Conservation (phyloP, 1,139 yeast species). For the Hemisphaericaspora subhashii region DNA sequence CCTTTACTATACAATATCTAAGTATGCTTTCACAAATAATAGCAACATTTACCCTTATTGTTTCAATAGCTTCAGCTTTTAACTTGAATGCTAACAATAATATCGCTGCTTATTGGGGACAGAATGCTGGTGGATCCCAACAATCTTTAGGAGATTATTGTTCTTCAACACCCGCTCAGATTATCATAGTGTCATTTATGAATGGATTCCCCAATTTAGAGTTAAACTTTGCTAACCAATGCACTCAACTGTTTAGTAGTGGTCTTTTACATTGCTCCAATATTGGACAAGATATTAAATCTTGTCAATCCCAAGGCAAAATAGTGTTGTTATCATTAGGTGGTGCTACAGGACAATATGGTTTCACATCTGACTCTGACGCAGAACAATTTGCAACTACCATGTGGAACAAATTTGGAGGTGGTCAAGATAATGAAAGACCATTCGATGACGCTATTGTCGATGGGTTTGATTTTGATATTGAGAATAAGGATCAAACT, state of each 20-base stretch:
- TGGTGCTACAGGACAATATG: conserved; percentile 76
- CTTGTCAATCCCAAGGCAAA: conserved; percentile 75
- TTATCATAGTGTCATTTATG: conserved; percentile 66
- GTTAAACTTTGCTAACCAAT: conserved; percentile 68
- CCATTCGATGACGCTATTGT: conserved; percentile 63
- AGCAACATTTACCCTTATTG: neutral
- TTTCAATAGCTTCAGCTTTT: conserved; percentile 11
- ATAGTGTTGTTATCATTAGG: conserved; percentile 70
- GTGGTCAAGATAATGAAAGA: conserved; percentile 56
- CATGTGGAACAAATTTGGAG: conserved; percentile 82
- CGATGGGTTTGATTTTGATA: conserved; percentile 44
- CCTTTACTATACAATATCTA: neutral
- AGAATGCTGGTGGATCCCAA: conserved; percentile 72
- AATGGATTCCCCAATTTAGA: conserved; percentile 49
- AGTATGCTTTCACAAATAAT: conserved; percentile 2
- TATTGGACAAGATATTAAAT: conserved; percentile 66
- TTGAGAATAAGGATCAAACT: conserved; percentile 38
- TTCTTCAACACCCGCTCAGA: conserved; percentile 61
- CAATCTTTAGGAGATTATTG: conserved; percentile 63
- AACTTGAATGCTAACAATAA: conserved; percentile 13
- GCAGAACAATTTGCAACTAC: conserved; percentile 70
- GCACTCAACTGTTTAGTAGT: conserved; percentile 50
- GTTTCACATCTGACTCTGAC: conserved; percentile 58
- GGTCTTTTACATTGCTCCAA: conserved; percentile 58
- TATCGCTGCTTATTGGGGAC: conserved; percentile 86